Evolutionary conservation across 306 rosid species (phyloP), one percentile per base, ranked within the genome.

Genomic region (Sicyos baderoa): DNA sequence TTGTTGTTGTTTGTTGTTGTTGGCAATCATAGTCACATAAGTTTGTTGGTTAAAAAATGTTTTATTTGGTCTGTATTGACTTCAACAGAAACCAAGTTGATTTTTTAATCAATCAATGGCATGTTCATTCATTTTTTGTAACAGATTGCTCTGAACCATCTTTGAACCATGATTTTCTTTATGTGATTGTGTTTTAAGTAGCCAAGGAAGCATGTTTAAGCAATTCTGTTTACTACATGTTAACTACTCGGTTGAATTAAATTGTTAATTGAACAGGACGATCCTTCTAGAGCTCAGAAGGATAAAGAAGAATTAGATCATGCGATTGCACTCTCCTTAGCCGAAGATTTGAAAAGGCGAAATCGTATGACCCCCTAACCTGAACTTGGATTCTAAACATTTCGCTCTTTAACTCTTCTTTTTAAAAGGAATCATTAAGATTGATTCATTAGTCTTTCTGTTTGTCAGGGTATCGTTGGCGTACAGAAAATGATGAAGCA

Each of bases 231-330:
- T 9, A 61, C n/a, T 55, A 5, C 17, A 1, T 29, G 65, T 25
- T 56, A 57, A 57, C 37, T 59, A 45, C 37, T 22, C 11, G 49
- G 52, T 40, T 44, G 1, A 45, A 65, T 7, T 3, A 12, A 65
- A 16, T 48, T 67, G 42, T 67, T 9, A 12, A 75, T 76, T 69
- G 32, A 70, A 76, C 81, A 94, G 99, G 92, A 87, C 56, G 96
- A 84, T 55, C 86, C 76, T 15, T 65, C 83, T 76, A 85, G 90
- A 78, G 72, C 91, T 55, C 90, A 72, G 72, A 90, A 88, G 81
- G 99, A 88, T 71, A 88, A 84, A 75, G 91, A 86, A 22, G 96
- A 88, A 66, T 72, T 82, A 6, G 97, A 87, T 63, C 95, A 68
- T 78, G 90, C 91, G 32, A 82, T 83, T 76, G 79, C 89, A 25